phyloP scores from a whole-genome alignment of 495 filamentous ascomycete genomes.

The Daldinia caldariorum region DNA sequence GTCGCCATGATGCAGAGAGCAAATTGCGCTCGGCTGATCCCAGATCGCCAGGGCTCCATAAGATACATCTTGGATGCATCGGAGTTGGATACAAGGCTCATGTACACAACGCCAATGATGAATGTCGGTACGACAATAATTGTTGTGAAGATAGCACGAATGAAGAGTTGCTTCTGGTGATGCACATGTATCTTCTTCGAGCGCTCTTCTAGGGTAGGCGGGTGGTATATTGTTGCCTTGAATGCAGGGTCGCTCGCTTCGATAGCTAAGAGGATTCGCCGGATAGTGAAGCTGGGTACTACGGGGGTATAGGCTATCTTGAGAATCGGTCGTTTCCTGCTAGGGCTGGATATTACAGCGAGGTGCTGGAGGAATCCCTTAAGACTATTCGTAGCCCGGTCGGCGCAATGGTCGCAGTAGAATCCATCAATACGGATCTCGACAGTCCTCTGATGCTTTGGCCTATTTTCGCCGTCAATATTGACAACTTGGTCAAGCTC shows the following conservation, averaged over 20 bases:
- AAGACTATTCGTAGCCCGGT: constrained; percentile 61
- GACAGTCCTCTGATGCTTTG: constrained; percentile 63
- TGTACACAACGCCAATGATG: constrained; percentile 89
- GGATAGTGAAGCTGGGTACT: constrained; percentile 76
- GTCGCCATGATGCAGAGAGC: constrained; percentile 86
- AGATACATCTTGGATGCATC: constrained; percentile 69
- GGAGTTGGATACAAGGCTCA: constrained; percentile 74
- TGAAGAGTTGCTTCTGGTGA: constrained; percentile 68
- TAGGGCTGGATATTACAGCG: constrained; percentile 61
- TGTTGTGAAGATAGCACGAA: constrained; percentile 76
- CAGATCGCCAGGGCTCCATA: constrained; percentile 75
- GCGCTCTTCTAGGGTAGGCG: constrained; percentile 85
- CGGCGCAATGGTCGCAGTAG: constrained; percentile 86
- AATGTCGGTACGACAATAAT: constrained; percentile 85
- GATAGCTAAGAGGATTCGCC: constrained; percentile 75
- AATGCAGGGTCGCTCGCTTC: constrained; percentile 72
- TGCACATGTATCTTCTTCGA: constrained; percentile 74
- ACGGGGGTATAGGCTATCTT: constrained; percentile 75
- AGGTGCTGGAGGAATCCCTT: constrained; percentile 51
- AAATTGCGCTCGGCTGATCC: constrained; percentile 81
- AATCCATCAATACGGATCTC: constrained; percentile 80
- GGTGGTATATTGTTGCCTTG: constrained; percentile 74
- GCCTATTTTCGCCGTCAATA: constrained; percentile 33
- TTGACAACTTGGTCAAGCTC: constrained; percentile 63
- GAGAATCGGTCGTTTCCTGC: constrained; percentile 66